phyloP scores from a whole-genome alignment of 1,284 basidiomycete species.

The Heterobasidion parviporum region DNA sequence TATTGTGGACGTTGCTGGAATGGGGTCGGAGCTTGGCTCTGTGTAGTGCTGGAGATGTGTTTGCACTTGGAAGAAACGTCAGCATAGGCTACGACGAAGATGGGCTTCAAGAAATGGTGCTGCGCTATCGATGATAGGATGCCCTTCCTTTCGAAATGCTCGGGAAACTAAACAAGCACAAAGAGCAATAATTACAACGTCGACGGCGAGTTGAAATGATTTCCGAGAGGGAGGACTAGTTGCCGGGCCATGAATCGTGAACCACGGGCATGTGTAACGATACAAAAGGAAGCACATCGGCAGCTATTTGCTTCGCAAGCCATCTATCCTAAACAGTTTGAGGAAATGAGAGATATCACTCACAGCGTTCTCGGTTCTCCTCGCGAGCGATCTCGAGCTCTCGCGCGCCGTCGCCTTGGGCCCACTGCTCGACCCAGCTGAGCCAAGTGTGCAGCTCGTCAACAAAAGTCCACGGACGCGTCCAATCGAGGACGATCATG shows the following conservation, averaged over 20 bases:
- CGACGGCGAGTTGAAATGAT: no score
- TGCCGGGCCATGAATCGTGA: no score
- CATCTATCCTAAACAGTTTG: no score
- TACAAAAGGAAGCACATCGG: no score
- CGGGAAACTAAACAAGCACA: no score
- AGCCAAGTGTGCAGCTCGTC: constrained; percentile 87
- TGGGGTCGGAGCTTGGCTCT: constrained; percentile 66
- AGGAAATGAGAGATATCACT: constrained; percentile 23
- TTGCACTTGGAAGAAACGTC: constrained; percentile 53
- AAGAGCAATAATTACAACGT: no score
- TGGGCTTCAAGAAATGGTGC: background rate
- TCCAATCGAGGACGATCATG: constrained; percentile 93
- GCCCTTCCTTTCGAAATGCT: no score
- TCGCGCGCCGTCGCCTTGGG: constrained; percentile 56
- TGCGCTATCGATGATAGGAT: no score
- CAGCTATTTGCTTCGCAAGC: no score
- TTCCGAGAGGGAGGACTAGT: no score
- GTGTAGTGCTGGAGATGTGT: constrained; percentile 82
- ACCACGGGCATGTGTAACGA: no score
- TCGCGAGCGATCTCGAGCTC: constrained; percentile 65
- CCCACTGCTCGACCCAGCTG: constrained; percentile 77
- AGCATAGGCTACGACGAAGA: background rate
- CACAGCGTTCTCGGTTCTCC: constrained; percentile 78
- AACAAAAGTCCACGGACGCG: constrained; percentile 85
- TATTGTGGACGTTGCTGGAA: constrained; percentile 45